Evolutionary conservation across 1,284 basidiomycete genomes (phyloP).

Genomic region (Moesziomyces globuligerus): DNA sequence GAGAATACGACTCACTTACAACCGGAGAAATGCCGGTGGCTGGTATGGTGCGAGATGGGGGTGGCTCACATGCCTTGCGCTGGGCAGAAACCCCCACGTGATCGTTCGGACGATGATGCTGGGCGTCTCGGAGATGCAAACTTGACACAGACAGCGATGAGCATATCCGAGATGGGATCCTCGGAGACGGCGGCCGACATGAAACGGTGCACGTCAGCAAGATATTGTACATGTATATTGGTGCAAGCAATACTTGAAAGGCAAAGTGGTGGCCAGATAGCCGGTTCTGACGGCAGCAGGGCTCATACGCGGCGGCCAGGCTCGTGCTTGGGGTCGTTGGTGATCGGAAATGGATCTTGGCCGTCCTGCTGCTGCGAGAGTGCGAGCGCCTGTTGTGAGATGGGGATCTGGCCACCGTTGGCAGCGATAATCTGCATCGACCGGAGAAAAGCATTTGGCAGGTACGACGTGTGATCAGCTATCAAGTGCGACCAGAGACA

Average conservation of each 20-base stretch:
- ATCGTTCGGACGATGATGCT: no score
- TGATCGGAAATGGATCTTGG: conserved; percentile 37
- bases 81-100: no score
- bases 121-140: no score
- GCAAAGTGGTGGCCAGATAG: no score
- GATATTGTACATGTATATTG: conserved; percentile 13
- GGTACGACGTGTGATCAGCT: background rate
- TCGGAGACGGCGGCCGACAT: no score
- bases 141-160: no score
- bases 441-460: background rate
- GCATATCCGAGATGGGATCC: no score
- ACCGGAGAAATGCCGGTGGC: no score
- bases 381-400: conserved; percentile 38
- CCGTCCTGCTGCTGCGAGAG: conserved; percentile 34
- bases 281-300: background rate
- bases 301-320: conserved; percentile 32
- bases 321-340: conserved; percentile 45
- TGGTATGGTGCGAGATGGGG: no score
- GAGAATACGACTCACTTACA: no score
- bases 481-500: background rate
- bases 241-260: background rate
- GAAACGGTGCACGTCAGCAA: background rate
- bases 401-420: conserved; percentile 32
- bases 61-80: no score
- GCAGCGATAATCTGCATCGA: conserved; percentile 22